Conservation (phyloP, 257 asterid species). For the Fraxinus americana region DNA sequence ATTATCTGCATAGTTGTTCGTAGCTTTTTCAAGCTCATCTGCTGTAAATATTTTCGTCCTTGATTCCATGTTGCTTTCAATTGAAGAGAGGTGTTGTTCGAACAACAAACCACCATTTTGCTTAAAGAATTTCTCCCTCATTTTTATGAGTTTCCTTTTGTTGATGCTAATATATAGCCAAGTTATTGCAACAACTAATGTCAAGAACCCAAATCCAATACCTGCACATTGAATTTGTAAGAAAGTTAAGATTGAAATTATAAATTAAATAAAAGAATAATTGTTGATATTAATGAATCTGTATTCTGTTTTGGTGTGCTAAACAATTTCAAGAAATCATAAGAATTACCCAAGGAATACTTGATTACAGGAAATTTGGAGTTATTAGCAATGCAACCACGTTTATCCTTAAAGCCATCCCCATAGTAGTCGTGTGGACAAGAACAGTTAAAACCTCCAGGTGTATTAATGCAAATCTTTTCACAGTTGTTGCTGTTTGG, state of each 20-base stretch:
- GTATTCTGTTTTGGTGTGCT: no score
- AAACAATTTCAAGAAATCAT: not conserved
- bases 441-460: conserved; percentile 53
- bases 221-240: not conserved
- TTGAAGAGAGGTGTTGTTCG: conserved; percentile 7
- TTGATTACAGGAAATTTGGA: conserved; percentile 52
- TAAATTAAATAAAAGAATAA: no score
- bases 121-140: conserved; percentile 11
- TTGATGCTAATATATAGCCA: not conserved
- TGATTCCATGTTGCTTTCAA: conserved; percentile 17
- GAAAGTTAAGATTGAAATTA: no score
- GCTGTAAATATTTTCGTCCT: conserved; percentile 27
- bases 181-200: not conserved
- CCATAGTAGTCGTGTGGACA: conserved; percentile 62
- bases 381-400: conserved; percentile 43
- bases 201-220: not conserved
- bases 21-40: conserved; percentile 36
- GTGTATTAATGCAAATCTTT: conserved; percentile 32
- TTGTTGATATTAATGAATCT: no score
- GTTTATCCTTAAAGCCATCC: conserved; percentile 47
- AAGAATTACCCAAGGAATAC: conserved; percentile 37
- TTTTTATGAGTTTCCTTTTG: not conserved
- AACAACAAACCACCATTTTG: conserved; percentile 14
- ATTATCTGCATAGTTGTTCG: conserved; percentile 33
- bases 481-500: conserved; percentile 34